Base-by-base conservation (phyloP, 768 basidiomycete genomes). In the Melanogaster broomeanus region DNA sequence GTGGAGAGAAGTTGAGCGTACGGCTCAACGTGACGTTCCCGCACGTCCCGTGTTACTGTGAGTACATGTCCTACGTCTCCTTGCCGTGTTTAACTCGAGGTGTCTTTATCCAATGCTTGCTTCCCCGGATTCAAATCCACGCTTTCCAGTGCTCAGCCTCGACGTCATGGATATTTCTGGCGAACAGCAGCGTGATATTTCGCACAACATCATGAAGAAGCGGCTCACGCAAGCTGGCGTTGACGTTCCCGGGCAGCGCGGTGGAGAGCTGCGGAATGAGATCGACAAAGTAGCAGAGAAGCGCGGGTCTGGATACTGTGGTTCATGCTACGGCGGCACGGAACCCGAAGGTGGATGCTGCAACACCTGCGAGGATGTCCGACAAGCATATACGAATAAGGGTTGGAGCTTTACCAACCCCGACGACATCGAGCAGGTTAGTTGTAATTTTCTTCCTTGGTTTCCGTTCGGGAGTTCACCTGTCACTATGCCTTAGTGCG, bases 131-230 rank as follows among this genome's bases (percentile, higher is more conserved):
- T 52, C 2, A 45, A 31, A 35, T 30, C 22, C 27, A 49, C 48
- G n/a, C 55, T 11, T 27, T 10, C 25, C 62, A 99, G 96, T 99
- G 42, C 80, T 99, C 48, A 95, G 92, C 66, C 73, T 98, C 47
- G 97, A 99, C 70, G 85, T 98, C 46, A 95, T 98, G 91, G 97
- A 99, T 65, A 97, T 99, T 52, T 92, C 90, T 52, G 97, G 97
- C 24, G 97, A 98, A 76, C 84, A 88, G 25, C 96, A 98, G 67
- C 80, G 88, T 52, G 93, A 98, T 63, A 67, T 98, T 43, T 82
- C 93, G 8, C 95, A 98, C 68, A 93, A 92, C 62, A 80, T 98
- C 49, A 62, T 86, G 49, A 98, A 98, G 69, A 86, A 83, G 12
- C 83, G 97, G 13, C 72, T 98, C 27, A 79, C 85, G 54, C 64